Evolutionary conservation across 345 rosid species (phyloP).

Genomic region (Rhizophora mangle): DNA sequence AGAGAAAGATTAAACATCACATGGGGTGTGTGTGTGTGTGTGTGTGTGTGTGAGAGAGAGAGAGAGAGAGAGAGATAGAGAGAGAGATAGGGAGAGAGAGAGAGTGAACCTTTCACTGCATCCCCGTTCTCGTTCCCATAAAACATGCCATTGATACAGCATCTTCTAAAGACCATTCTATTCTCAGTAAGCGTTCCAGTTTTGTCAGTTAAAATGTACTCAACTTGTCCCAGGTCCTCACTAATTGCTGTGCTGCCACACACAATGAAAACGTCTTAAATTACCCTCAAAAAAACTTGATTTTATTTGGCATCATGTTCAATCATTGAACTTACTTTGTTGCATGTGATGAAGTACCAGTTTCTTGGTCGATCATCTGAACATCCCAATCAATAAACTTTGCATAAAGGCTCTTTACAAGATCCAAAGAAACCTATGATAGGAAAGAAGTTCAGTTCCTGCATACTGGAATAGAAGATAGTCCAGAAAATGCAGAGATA

Average conservation of each 20-base stretch:
- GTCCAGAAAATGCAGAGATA: not conserved
- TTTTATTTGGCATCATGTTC: not conserved
- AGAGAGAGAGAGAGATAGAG: not conserved
- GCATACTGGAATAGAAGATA: slow-evolving; percentile 4
- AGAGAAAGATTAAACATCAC: not conserved
- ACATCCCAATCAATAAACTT: slow-evolving; percentile 91
- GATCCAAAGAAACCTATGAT: slow-evolving; percentile 88
- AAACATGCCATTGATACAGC: slow-evolving; percentile 76
- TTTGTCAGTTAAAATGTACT: slow-evolving; percentile 96
- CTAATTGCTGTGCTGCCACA: slow-evolving; percentile 99
- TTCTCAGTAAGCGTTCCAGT: slow-evolving; percentile 98
- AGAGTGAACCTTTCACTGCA: slow-evolving; percentile 78
- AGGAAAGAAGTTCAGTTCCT: slow-evolving; percentile 5
- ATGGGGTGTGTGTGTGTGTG: not conserved
- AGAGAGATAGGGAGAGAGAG: not conserved
- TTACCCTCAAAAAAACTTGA: not conserved
- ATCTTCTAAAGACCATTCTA: slow-evolving; percentile 93
- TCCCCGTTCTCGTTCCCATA: slow-evolving; percentile 89
- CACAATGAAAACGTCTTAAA: slow-evolving; percentile 36
- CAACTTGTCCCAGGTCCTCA: slow-evolving; percentile 99
- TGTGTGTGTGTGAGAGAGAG: not conserved
- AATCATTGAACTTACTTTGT: slow-evolving; percentile 65
- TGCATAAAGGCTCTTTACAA: slow-evolving; percentile 90
- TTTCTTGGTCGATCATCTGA: slow-evolving; percentile 84
- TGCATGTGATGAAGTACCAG: slow-evolving; percentile 76